These are phyloP conservation scores for Coemansia sp. DNA, from an alignment of 192 early-diverging fungal genomes.

Conservation along the genomic window DNA sequence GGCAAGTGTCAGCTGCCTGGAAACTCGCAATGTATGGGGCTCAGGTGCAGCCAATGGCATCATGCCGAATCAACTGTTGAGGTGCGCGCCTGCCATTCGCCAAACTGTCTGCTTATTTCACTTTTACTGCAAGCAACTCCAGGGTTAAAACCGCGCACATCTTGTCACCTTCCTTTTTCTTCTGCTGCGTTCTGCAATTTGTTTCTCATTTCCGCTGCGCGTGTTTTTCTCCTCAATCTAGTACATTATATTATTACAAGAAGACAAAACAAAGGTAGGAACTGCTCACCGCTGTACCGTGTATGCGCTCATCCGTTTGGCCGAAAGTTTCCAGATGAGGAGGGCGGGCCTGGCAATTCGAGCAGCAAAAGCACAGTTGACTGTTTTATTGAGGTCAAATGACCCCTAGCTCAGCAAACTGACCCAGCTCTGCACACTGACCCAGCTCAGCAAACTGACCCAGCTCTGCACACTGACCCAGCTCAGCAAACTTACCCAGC, in stretches of 20 bases:
- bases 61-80: conserved; percentile 35
- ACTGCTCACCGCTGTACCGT: not conserved
- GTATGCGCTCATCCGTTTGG: not conserved
- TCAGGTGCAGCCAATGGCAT: conserved; percentile 34
- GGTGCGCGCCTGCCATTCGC: not conserved
- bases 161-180: conserved; percentile 6
- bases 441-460: not conserved
- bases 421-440: not conserved
- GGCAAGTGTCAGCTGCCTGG: not conserved
- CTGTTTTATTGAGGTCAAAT: no score
- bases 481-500: not conserved
- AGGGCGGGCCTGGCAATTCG: not conserved
- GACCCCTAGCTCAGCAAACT: no score
- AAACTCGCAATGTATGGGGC: conserved; percentile 18
- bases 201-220: conserved; percentile 20
- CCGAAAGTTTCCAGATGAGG: not conserved
- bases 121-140: not conserved
- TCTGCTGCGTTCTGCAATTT: conserved; percentile 12
- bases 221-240: conserved; percentile 17
- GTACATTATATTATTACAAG: conserved; percentile 24
- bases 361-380: not conserved
- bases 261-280: conserved; percentile 23
- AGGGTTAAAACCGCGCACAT: conserved; percentile 3
- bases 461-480: not conserved
- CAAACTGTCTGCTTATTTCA: not conserved